These are phyloP conservation scores for Lolium multiflorum DNA, from an alignment of 176 grass and related monocot species.

Conservation along the genomic window DNA sequence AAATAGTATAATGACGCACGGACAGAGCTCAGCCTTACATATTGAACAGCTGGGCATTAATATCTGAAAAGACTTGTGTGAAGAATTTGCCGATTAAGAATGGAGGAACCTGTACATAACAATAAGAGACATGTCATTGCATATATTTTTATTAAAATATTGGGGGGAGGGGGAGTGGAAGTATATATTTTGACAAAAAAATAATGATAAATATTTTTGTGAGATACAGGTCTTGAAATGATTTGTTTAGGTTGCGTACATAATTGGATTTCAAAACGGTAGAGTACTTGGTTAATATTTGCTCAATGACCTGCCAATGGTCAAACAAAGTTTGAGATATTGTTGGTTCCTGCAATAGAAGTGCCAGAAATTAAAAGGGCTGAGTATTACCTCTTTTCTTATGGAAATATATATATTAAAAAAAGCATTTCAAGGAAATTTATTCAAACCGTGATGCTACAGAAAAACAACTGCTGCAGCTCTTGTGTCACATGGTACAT, in stretches of 20 bases:
- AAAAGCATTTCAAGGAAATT: not conserved
- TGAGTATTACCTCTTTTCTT: too few relatives aligned
- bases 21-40: constrained; percentile 46
- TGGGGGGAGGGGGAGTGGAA: too few relatives aligned
- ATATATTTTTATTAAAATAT: not conserved
- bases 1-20: not conserved
- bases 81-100: constrained; percentile 86
- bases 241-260: constrained; percentile 52
- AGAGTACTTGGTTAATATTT: constrained; percentile 76
- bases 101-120: constrained; percentile 64
- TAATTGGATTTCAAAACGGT: constrained; percentile 78
- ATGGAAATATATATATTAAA: too few relatives aligned
- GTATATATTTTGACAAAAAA: too few relatives aligned
- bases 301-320: constrained; percentile 91
- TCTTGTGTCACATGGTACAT: constrained; percentile 91
- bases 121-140: constrained; percentile 28
- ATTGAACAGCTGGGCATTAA: constrained; percentile 87
- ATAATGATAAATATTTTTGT: too few relatives aligned
- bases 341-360: constrained; percentile 69
- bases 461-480: constrained; percentile 70
- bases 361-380: not conserved
- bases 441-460: constrained; percentile 66
- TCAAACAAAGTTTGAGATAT: constrained; percentile 71
- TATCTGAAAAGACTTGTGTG: constrained; percentile 78
- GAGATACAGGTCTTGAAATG: not conserved